phyloP scores from a whole-genome alignment of 2,329 filamentous ascomycete genomes.

The Cladosporium sphaerospermum region DNA sequence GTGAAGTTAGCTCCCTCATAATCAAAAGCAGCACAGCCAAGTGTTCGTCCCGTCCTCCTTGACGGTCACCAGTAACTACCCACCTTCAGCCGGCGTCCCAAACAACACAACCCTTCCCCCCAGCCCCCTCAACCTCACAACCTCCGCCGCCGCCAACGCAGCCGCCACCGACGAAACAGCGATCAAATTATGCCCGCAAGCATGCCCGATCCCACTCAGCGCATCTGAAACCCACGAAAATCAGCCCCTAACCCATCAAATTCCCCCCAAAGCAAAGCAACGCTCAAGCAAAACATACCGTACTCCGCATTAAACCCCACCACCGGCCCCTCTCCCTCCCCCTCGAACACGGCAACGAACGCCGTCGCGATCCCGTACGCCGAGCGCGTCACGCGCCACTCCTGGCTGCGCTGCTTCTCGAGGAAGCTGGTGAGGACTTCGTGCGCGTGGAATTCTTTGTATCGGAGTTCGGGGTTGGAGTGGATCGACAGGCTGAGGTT shows the following conservation, averaged over 20 bases:
- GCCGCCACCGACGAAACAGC: conserved; percentile 8
- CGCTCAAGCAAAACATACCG: conserved; percentile 45
- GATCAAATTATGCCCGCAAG: conserved; percentile 38
- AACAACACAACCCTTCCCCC: conserved; percentile 35
- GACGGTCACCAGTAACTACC: no score
- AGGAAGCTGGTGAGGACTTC: conserved; percentile 46
- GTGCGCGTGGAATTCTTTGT: conserved; percentile 46
- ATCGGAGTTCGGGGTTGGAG: conserved; percentile 47
- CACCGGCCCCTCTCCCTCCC: conserved; percentile 29
- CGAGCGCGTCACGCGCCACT: background rate
- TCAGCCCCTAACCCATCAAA: conserved; percentile 19
- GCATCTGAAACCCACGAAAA: conserved; percentile 36
- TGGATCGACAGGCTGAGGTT: conserved; percentile 46
- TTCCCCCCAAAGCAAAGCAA: conserved; percentile 15
- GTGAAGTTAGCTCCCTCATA: background rate
- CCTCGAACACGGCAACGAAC: conserved; percentile 45
- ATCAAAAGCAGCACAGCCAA: no score
- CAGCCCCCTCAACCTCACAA: conserved; percentile 25
- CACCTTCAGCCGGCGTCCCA: conserved; percentile 37
- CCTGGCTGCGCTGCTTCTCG: conserved; percentile 30
- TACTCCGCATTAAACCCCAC: conserved; percentile 40
- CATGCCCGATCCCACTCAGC: conserved; percentile 37
- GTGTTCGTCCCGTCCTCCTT: no score
- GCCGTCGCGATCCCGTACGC: conserved; percentile 49
- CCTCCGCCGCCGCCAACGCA: conserved; percentile 22